phyloP scores from a whole-genome alignment of 1,139 yeast species.

The Taphrina wiesneri region DNA sequence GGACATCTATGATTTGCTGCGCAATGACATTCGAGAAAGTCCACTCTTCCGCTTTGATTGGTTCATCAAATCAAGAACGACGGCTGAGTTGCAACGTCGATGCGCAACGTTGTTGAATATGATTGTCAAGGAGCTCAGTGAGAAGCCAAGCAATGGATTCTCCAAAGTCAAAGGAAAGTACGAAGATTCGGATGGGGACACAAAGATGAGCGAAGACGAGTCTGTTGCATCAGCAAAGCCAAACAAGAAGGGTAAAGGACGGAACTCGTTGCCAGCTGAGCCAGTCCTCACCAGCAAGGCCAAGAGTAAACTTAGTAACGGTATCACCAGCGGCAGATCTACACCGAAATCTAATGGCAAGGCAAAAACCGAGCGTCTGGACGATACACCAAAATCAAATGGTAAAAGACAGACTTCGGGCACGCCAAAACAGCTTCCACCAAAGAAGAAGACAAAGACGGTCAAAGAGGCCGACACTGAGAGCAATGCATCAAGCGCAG shows the following conservation, averaged over 20 bases:
- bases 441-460: slow-evolving; percentile 10
- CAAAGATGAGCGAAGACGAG: slow-evolving; percentile 18
- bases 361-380: not conserved
- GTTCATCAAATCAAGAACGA: slow-evolving; percentile 81
- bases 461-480: not conserved
- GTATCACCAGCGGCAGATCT: not conserved
- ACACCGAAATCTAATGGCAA: not conserved
- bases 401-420: not conserved
- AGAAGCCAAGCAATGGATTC: not conserved
- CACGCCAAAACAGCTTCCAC: slow-evolving; percentile 9
- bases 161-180: slow-evolving; percentile 1
- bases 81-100: slow-evolving; percentile 80
- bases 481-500: slow-evolving; percentile 4
- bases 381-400: not conserved
- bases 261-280: not conserved
- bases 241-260: not conserved
- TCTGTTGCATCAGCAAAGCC: slow-evolving; percentile 10
- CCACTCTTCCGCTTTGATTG: slow-evolving; percentile 85
- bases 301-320: not conserved
- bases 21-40: slow-evolving; percentile 69
- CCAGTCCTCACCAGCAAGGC: not conserved
- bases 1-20: slow-evolving; percentile 69
- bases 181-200: slow-evolving; percentile 22
- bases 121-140: slow-evolving; percentile 61
- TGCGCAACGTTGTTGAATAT: slow-evolving; percentile 76